These are phyloP conservation scores for Dioscorea cayenensis DNA, from an alignment of 116 monocot genomes.

Conservation along the genomic window DNA sequence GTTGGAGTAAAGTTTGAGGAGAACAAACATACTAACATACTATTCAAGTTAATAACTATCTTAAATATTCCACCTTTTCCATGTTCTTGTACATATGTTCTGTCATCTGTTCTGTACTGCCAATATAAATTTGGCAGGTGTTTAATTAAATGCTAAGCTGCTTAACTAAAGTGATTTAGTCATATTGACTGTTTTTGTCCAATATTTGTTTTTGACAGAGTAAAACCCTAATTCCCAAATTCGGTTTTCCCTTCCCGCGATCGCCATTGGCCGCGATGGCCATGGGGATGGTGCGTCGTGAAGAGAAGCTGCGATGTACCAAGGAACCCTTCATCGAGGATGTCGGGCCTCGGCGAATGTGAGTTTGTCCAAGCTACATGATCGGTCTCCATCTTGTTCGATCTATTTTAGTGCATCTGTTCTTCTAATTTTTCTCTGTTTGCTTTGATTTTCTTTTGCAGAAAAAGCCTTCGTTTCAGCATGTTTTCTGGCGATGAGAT, in stretches of 20 bases:
- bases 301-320: conserved; percentile 63
- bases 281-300: neutral
- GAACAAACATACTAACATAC: too few relatives aligned
- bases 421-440: neutral
- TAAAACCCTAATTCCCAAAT: too few relatives aligned
- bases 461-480: conserved; percentile 64
- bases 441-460: conserved; percentile 9
- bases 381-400: neutral
- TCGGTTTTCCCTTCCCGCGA: neutral
- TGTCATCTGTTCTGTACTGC: too few relatives aligned
- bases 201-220: too few relatives aligned
- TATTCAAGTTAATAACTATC: too few relatives aligned
- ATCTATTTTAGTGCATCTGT: neutral
- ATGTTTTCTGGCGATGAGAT: conserved; percentile 75
- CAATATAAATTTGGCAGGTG: too few relatives aligned
- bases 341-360: conserved; percentile 62
- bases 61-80: too few relatives aligned
- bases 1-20: too few relatives aligned
- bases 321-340: conserved; percentile 81
- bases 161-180: too few relatives aligned
- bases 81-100: too few relatives aligned
- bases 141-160: too few relatives aligned
- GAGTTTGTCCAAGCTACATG: neutral
- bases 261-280: neutral
- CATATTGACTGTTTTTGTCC: too few relatives aligned